These are phyloP conservation scores for Aspergillus biplanus DNA, from an alignment of 495 filamentous ascomycete species.

Conservation along the genomic window DNA sequence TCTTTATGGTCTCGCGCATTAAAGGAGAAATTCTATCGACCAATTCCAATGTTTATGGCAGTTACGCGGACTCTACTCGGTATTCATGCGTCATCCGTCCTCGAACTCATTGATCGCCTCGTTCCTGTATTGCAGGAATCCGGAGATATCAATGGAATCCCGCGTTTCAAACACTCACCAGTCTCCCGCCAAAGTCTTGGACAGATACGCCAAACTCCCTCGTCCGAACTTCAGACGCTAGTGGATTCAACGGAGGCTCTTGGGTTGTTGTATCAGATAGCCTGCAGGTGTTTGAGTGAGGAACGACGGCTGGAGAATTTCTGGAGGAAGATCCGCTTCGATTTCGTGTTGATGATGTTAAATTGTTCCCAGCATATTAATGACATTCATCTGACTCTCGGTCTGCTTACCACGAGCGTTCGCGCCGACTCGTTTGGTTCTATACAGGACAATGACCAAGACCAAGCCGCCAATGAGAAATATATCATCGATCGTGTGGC, in stretches of 20 bases:
- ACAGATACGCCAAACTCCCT: conserved; percentile 44
- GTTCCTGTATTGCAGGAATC: conserved; percentile 58
- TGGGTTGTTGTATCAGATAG: conserved; percentile 59
- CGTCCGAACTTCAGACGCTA: conserved; percentile 47
- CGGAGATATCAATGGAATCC: conserved; percentile 60
- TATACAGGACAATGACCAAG: conserved; percentile 53
- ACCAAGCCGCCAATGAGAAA: conserved; percentile 58
- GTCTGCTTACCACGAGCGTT: conserved; percentile 62
- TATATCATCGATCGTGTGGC: conserved; percentile 64
- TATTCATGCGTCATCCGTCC: conserved; percentile 48
- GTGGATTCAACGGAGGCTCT: conserved; percentile 62
- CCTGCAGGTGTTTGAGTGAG: conserved; percentile 50
- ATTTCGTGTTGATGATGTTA: conserved; percentile 68
- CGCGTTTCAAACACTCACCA: conserved; percentile 52
- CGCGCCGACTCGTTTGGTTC: conserved; percentile 62
- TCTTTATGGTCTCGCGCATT: conserved; percentile 66
- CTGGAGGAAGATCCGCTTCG: conserved; percentile 63
- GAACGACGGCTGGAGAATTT: conserved; percentile 50
- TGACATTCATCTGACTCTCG: conserved; percentile 61
- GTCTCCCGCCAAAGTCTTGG: conserved; percentile 43
- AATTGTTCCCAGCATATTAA: conserved; percentile 59
- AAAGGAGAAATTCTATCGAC: conserved; percentile 59
- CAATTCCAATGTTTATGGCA: conserved; percentile 62
- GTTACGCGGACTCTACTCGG: conserved; percentile 58
- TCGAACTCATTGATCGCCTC: conserved; percentile 54